Evolutionary conservation across 495 filamentous ascomycete genomes (phyloP), one percentile per base, ranked within the genome.

Genomic region (Penicillium herquei): DNA sequence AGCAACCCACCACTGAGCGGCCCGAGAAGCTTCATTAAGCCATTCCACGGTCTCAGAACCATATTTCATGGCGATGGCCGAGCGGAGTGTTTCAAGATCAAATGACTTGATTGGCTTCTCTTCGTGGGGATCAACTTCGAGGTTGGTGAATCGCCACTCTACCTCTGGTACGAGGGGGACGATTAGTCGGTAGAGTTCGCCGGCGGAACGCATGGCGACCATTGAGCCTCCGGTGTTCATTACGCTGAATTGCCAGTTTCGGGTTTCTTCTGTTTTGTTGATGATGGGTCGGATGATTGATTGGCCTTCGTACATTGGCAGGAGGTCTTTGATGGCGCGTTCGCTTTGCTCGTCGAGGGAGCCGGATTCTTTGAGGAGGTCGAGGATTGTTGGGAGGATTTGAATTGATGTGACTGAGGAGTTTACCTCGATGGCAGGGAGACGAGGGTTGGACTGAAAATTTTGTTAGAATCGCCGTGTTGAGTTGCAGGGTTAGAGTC

Each of bases 301-400:
- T 35, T 79, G 76, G 30, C 74, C 76, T 61, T 79, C 75, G 54
- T 78, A 78, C 42, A 76, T 62, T 13, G 74, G 70, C 13, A 75
- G 65, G 2, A 79, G 55, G 26, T 73, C 66, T 7, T 58, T 58
- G 21, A 74, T 69, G 26, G 70, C 70, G 14, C 64, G 51, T 3
- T 55, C 63, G 52, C 70, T 67, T 6, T 50, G 3, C 11, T 63
- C 47, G 56, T 70, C 66, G 31, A 79, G 65, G 12, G 76, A 79
- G 35, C 61, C 64, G 17, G 78, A 79, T 49, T 71, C 67, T 26
- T 75, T 66, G 17, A 81, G 63, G 12, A 81, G 64, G 52, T 81
- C 78, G 13, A 81, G 67, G 47, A 81, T 74, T 3, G 74, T 81
- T 1, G 78, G 78, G 4, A 81, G 50, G 34, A 81, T 79, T 35